phyloP scores from a whole-genome alignment of 1,139 yeast species.

The Geotrichum australiense region DNA sequence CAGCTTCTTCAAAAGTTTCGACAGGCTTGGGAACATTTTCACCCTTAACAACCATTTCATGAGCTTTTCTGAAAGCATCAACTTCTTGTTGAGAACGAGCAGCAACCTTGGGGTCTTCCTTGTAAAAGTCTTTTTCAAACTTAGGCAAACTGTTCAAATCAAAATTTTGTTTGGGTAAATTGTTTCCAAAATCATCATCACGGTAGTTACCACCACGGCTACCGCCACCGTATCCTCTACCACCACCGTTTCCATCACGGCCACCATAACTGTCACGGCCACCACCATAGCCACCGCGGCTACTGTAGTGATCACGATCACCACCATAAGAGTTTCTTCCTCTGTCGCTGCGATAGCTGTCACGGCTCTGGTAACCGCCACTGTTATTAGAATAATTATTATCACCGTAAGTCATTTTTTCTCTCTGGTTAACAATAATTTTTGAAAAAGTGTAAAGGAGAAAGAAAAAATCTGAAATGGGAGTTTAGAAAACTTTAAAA shows the following conservation, averaged over 20 bases:
- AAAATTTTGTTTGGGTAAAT: conserved; percentile 68
- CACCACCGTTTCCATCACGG: conserved; percentile 21
- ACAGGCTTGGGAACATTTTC: conserved; percentile 90
- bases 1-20: conserved; percentile 88
- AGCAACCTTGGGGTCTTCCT: conserved; percentile 73
- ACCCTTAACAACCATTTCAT: conserved; percentile 83
- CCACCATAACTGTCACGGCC: conserved; percentile 19
- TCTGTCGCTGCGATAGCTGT: conserved; percentile 3
- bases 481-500: no score
- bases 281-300: conserved; percentile 19
- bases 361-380: conserved; percentile 26
- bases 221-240: conserved; percentile 18
- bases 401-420: conserved; percentile 18
- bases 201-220: conserved; percentile 33
- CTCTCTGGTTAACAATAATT: neutral
- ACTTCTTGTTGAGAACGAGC: conserved; percentile 70
- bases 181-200: conserved; percentile 51
- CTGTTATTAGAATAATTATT: conserved; percentile 19
- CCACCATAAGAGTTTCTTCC: no score
- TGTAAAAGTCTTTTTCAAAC: conserved; percentile 92
- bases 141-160: conserved; percentile 71
- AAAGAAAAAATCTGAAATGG: neutral
- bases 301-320: conserved; percentile 20
- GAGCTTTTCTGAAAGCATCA: conserved; percentile 63
- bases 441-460: neutral